A percentile compares a stretch with the other conserved stretches of the same genome.
These are phyloP conservation scores for Epicoccum sorghinum DNA, from an alignment of 2,329 filamentous ascomycete genomes.

Conservation along the genomic window DNA sequence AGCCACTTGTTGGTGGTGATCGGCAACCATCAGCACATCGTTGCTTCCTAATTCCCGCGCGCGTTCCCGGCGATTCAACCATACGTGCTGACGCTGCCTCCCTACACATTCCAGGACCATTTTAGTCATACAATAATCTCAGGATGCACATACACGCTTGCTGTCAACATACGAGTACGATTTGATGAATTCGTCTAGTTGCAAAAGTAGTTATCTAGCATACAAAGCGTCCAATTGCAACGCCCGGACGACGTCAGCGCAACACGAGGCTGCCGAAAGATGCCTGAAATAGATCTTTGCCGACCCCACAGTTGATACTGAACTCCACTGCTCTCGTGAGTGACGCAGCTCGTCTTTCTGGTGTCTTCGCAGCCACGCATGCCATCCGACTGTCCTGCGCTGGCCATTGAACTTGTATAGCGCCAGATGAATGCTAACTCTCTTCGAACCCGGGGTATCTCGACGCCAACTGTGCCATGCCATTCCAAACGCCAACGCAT, in stretches of 20 bases:
- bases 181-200: neutral
- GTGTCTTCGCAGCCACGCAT: slow-evolving; percentile 11
- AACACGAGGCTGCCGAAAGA: slow-evolving; percentile 15
- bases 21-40: neutral
- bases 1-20: neutral
- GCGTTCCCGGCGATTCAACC: no score
- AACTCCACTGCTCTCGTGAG: slow-evolving; percentile 10
- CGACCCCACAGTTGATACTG: slow-evolving; percentile 13
- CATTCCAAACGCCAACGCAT: slow-evolving; percentile 1
- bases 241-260: slow-evolving; percentile 12
- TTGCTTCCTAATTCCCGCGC: no score
- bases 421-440: neutral
- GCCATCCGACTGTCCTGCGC: slow-evolving; percentile 1
- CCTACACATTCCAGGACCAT: no score
- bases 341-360: slow-evolving; percentile 15
- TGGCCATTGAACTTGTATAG: neutral
- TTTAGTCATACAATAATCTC: neutral
- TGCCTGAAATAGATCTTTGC: slow-evolving; percentile 19
- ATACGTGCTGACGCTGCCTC: no score
- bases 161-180: neutral
- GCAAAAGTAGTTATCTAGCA: neutral
- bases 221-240: slow-evolving; percentile 13
- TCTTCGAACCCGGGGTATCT: slow-evolving; percentile 9
- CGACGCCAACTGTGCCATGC: slow-evolving; percentile 1
- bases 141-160: neutral